Evolutionary conservation across 495 filamentous ascomycete genomes (phyloP).

Genomic region (Corynascus novoguineensis): DNA sequence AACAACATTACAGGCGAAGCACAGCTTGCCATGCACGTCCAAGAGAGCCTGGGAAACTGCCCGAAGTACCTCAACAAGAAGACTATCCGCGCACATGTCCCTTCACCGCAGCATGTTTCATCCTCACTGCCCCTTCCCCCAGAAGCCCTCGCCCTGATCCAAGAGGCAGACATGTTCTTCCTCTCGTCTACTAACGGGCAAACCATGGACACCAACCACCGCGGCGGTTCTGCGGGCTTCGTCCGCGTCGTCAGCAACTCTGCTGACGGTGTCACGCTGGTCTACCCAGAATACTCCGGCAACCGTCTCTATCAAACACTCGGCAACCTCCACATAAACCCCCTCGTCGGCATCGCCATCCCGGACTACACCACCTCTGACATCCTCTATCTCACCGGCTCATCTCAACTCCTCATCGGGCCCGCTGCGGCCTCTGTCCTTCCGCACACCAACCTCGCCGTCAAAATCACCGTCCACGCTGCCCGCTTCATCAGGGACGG

Average conservation of each 20-base stretch:
- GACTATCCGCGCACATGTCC: constrained; percentile 49
- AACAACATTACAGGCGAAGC: constrained; percentile 44
- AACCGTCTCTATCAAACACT: constrained; percentile 78
- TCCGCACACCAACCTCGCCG: constrained; percentile 63
- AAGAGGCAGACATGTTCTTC: constrained; percentile 69
- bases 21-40: constrained; percentile 61
- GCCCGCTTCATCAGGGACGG: constrained; percentile 57
- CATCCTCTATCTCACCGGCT: constrained; percentile 64
- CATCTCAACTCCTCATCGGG: constrained; percentile 57
- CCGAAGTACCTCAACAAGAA: constrained; percentile 81
- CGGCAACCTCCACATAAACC: constrained; percentile 64
- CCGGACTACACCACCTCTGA: constrained; percentile 67
- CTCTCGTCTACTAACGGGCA: constrained; percentile 58
- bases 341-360: constrained; percentile 57
- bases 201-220: constrained; percentile 82
- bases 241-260: constrained; percentile 57
- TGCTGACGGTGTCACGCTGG: constrained; percentile 38
- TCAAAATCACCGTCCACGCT: constrained; percentile 57
- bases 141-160: constrained; percentile 54
- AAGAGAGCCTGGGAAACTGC: constrained; percentile 70
- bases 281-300: constrained; percentile 76
- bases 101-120: constrained; percentile 49
- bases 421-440: constrained; percentile 54
- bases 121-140: constrained; percentile 35
- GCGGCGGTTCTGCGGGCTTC: constrained; percentile 71